These are phyloP conservation scores for Termitomyces sp. DNA, from an alignment of 768 basidiomycete species.

Conservation along the genomic window DNA sequence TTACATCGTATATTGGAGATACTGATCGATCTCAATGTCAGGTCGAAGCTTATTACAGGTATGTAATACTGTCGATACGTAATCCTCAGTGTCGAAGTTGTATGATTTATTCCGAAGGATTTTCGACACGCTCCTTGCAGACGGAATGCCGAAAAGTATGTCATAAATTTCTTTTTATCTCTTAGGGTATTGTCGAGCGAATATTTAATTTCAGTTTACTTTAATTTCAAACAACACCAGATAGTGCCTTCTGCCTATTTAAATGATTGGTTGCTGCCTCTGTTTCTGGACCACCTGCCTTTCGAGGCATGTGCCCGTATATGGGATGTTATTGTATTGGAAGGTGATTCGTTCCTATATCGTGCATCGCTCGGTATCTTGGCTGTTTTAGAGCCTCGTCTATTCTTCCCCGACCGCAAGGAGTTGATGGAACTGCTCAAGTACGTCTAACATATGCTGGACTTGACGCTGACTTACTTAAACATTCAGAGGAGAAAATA, in stretches of 20 bases:
- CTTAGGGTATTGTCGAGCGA: not conserved
- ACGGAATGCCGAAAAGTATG: conserved; percentile 91
- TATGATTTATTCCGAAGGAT: conserved; percentile 44
- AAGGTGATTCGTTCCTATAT: conserved; percentile 88
- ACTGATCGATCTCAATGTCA: conserved; percentile 26
- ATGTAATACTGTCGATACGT: conserved; percentile 20
- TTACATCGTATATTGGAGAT: not conserved
- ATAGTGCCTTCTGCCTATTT: conserved; percentile 84
- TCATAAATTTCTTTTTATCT: not conserved
- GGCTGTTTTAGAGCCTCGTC: conserved; percentile 74
- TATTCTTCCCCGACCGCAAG: conserved; percentile 82
- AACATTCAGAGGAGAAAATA: conserved; percentile 64
- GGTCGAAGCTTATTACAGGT: conserved; percentile 90
- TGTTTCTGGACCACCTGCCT: conserved; percentile 84
- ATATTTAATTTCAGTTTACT: conserved; percentile 64
- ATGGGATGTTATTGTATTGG: conserved; percentile 84
- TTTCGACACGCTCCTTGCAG: conserved; percentile 87
- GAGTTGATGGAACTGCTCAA: conserved; percentile 76
- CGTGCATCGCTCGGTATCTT: conserved; percentile 80
- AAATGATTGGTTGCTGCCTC: conserved; percentile 71
- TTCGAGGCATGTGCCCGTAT: conserved; percentile 86
- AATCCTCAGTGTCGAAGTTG: not conserved
- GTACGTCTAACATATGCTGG: conserved; percentile 30
- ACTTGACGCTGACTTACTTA: not conserved
- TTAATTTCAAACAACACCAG: conserved; percentile 93